Evolutionary conservation across 306 rosid genomes (phyloP).

Genomic region (Macrotyloma uniflorum): DNA sequence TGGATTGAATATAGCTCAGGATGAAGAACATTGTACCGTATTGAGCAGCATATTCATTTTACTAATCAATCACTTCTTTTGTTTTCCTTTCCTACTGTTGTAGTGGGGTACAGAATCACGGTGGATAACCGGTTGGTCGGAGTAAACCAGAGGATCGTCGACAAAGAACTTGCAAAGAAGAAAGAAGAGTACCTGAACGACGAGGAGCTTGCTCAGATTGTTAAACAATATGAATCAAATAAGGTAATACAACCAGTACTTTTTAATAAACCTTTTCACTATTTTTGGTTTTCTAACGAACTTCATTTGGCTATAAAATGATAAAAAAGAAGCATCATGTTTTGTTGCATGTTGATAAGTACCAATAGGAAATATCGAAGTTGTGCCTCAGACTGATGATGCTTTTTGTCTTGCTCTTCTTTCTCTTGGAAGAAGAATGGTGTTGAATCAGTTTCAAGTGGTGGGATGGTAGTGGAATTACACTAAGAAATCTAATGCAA

Average conservation of each 20-base stretch:
- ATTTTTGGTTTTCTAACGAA: background rate
- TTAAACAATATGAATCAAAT: conserved; percentile 45
- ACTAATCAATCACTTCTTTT: conserved; percentile 2
- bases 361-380: conserved; percentile 3
- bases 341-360: background rate
- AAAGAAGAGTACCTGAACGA: conserved; percentile 50
- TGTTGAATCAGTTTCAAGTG: too few species aligned
- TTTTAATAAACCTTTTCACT: background rate
- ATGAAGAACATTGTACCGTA: background rate
- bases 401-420: too few species aligned
- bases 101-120: conserved; percentile 69
- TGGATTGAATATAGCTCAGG: background rate
- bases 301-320: background rate
- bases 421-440: too few species aligned
- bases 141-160: conserved; percentile 48
- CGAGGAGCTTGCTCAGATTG: conserved; percentile 47
- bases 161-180: conserved; percentile 49
- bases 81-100: background rate
- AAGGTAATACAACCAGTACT: conserved; percentile 46
- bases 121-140: conserved; percentile 48
- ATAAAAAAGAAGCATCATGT: background rate
- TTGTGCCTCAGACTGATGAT: background rate
- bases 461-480: too few species aligned
- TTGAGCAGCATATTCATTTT: conserved; percentile 6
- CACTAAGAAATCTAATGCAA: background rate